A percentile compares a stretch with the other conserved stretches of the same genome.
phyloP scores from a whole-genome alignment of 148 eudicot species.

The Diospyros kaki region DNA sequence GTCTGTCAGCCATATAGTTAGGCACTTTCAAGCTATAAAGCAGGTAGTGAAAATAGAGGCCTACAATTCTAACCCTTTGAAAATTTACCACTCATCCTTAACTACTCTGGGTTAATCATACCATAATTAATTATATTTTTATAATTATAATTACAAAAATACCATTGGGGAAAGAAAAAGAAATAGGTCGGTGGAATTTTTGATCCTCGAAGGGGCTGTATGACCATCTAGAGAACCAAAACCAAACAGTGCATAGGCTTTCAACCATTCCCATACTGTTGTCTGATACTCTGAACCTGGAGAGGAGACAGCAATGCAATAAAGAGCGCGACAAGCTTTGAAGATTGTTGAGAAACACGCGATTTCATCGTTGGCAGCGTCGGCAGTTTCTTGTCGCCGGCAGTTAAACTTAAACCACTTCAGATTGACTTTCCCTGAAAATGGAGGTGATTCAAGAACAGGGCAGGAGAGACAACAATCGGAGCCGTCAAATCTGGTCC shows the following conservation, averaged over 20 bases:
- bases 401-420: neutral
- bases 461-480: constrained; percentile 6
- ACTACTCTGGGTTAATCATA: no score
- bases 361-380: neutral
- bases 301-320: neutral
- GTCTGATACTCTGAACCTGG: neutral
- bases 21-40: no score
- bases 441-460: neutral
- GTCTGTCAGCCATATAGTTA: no score
- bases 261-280: neutral
- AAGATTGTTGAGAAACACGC: neutral
- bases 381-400: constrained; percentile 7
- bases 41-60: no score
- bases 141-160: no score
- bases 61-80: no score
- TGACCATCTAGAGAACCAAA: constrained; percentile 5
- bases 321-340: neutral
- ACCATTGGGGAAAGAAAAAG: no score
- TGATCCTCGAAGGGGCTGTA: no score
- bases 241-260: neutral
- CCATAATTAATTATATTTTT: no score
- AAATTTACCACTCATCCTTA: no score
- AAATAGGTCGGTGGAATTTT: no score
- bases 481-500: neutral
- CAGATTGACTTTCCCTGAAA: neutral